Evolutionary conservation across 2,329 filamentous ascomycete species (phyloP).

Genomic region (Ophiosphaerella korrae): DNA sequence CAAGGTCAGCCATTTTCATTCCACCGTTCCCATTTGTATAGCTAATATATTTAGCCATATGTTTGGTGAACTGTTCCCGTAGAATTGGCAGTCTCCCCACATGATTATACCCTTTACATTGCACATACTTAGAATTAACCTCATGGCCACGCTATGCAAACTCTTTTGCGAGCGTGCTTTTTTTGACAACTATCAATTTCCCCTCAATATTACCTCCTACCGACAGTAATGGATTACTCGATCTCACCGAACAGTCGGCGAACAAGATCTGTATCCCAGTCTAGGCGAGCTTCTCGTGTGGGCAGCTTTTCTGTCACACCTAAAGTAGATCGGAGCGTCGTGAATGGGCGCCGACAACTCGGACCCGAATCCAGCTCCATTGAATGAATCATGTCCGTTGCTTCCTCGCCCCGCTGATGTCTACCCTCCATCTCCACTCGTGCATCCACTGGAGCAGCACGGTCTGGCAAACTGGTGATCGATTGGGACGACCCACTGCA

Average conservation of each 20-base stretch:
- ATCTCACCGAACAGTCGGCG: conserved; percentile 30
- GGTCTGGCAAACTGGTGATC: background rate
- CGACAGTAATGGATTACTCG: background rate
- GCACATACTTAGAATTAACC: background rate
- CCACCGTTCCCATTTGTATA: background rate
- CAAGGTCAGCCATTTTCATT: conserved; percentile 46
- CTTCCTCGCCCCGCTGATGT: too few relatives aligned
- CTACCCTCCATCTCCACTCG: too few relatives aligned
- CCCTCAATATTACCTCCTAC: background rate
- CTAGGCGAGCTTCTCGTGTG: conserved; percentile 18
- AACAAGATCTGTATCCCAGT: conserved; percentile 34
- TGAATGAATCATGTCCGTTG: background rate
- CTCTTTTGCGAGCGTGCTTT: background rate
- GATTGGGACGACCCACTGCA: too few relatives aligned
- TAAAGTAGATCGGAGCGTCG: too few relatives aligned
- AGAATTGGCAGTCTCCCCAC: conserved; percentile 1
- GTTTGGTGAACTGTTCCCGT: conserved; percentile 27
- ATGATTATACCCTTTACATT: conserved; percentile 24
- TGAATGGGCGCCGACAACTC: too few relatives aligned
- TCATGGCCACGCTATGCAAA: background rate
- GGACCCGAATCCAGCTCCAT: too few relatives aligned
- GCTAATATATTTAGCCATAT: conserved; percentile 31
- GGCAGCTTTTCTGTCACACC: conserved; percentile 4
- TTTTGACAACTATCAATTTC: background rate
- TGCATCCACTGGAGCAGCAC: background rate